Evolutionary conservation across 2,329 filamentous ascomycete genomes (phyloP), one percentile per base, ranked within the genome.

Genomic region (Penicillium sp.): DNA sequence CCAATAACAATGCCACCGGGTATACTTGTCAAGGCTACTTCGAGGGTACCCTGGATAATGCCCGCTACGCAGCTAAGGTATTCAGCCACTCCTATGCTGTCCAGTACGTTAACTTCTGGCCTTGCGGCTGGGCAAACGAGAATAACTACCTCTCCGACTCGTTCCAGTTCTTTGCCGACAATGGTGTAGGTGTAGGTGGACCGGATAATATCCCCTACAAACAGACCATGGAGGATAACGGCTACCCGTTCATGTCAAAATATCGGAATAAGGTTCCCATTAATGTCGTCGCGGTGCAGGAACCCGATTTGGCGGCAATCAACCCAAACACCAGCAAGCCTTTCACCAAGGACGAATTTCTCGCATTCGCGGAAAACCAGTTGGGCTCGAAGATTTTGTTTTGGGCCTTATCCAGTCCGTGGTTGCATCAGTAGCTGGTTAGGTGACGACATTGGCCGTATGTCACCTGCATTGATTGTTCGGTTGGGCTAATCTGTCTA

Each of bases 131-230:
- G 37, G 37, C 37, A 13, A 40, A 40, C 37, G 37, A 40, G 13
- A 40, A 40, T n/a, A 40, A 24, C 37, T 40, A 40, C 13, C 37
- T 40, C 37, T 40, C 37, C 37, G 37, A 40, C 37, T 40, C 37
- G 13, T 40, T 40, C 37, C 37, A 24, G 11, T 49, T 49, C 47
- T 49, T 49, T 23, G 47, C 47, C 5, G 47, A 37, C 9, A 29
- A 49, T 24, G 47, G 47, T 11, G 37, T 44, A 13, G 34, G 31
- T 5, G 26, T 54, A n/a, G 52, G 52, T 50, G 52, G 52, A n/a
- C 47, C 47, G 11, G 47, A 49, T 19, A 29, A 49, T 33, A 49
- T 49, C 24, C 47, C 47, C 26, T 24, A 31, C 36, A 49, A 49
- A 16, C 11, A 39, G 24, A 49, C 47, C 9, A 49, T 49, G 47